Base-by-base conservation (phyloP, 129 eudicot species). In the Helichrysum umbraculigerum region DNA sequence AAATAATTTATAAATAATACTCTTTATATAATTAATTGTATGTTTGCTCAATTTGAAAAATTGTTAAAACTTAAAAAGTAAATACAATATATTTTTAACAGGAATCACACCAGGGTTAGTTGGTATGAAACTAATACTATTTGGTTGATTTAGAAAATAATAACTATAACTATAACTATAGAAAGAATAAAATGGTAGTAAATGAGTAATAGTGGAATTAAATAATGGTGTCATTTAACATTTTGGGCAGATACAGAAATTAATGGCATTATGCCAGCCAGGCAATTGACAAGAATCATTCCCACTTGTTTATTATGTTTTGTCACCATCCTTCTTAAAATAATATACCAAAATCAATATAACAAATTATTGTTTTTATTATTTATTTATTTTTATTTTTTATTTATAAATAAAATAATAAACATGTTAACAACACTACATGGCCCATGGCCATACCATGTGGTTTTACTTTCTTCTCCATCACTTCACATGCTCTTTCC, bases 181-280 rank as follows among this genome's bases (percentile, higher is more conserved):
- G 14, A 41, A 9, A 9, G 47, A 41, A 41, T 41, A 41, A 9
- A 41, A 41, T 41, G 47, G 3, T 41, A 41, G 54, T 47, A 47
- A 44, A 61, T 39, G 50, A 6, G 51, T 39, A 21, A 33, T 33
- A 59, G 29, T 9, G 20, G 17, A 66, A 28, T 68, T 17, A 28
- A 58, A 77, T n/a, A 58, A 19, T 28, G 76, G 35, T 69, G 25
- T 29, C n/a, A 77, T 41, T 57, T 28, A 58, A 77, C 70, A 69
- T 57, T 64, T 21, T 25, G 34, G 69, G 75, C 12, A 28, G 61
- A 77, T 77, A 35, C 47, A 56, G 25, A 35, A 68, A 69, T 58
- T 78, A 78, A 69, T 78, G 28, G 35, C 61, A 59, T 44, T 59
- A 78, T 78, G 81, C 62, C 81, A 78, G 70, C 68, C 70, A 58